Conservation (phyloP, 2,329 filamentous ascomycete species). For the Diaporthe sp. region DNA sequence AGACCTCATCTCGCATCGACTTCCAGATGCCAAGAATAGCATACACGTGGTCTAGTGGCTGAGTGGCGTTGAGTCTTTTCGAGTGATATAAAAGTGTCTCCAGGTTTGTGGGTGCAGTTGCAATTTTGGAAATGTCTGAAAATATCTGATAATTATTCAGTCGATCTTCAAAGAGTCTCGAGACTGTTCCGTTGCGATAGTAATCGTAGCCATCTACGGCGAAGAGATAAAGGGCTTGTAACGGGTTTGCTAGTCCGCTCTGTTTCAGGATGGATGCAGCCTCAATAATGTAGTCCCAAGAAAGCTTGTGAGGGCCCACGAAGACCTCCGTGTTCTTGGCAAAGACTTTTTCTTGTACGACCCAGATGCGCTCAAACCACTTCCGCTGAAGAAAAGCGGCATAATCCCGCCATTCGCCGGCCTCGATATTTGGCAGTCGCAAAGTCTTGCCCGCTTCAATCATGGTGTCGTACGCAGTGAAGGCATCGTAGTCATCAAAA, state of each 20-base stretch:
- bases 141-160: background rate
- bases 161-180: slow-evolving; percentile 10
- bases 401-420: slow-evolving; percentile 25
- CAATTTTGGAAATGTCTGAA: background rate
- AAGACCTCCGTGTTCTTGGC: slow-evolving; percentile 37
- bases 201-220: slow-evolving; percentile 5
- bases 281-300: background rate
- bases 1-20: background rate
- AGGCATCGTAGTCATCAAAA: slow-evolving; percentile 1
- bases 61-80: slow-evolving; percentile 32
- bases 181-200: background rate
- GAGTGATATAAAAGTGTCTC: slow-evolving; percentile 40
- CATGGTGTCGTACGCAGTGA: slow-evolving; percentile 1
- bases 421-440: background rate
- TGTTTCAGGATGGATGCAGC: background rate
- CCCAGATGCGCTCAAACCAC: slow-evolving; percentile 45
- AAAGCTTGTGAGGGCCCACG: background rate
- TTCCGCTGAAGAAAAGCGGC: slow-evolving; percentile 22
- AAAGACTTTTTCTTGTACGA: slow-evolving; percentile 43
- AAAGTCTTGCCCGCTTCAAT: background rate
- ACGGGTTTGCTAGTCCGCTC: background rate
- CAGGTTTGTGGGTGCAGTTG: background rate
- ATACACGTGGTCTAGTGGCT: slow-evolving; percentile 44
- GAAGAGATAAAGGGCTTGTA: slow-evolving; percentile 7
- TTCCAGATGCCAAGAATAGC: slow-evolving; percentile 41